Evolutionary conservation across 371 early-diverging fungal species (phyloP).

Genomic region (Mortierella sp.): DNA sequence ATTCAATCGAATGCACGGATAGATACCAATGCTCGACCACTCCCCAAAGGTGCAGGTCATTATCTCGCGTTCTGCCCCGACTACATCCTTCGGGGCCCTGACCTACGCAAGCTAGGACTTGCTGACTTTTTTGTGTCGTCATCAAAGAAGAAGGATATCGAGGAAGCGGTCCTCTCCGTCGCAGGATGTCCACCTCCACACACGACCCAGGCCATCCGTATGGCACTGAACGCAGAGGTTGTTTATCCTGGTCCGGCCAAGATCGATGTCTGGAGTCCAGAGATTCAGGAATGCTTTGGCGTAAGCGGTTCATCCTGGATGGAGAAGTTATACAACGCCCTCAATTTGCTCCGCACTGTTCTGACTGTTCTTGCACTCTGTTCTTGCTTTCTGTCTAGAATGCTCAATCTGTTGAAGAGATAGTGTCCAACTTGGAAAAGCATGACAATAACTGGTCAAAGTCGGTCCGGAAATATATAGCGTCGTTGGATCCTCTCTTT

Average conservation of each 20-base stretch:
- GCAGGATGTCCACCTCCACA: constrained; percentile 61
- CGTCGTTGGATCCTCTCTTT: constrained; percentile 22
- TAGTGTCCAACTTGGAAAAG: constrained; percentile 33
- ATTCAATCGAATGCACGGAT: constrained; percentile 20
- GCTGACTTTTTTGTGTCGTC: constrained; percentile 69
- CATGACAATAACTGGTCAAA: constrained; percentile 50
- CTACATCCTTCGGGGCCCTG: constrained; percentile 64
- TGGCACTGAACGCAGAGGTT: constrained; percentile 59
- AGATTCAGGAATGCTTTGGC: constrained; percentile 62
- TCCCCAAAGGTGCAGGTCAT: constrained; percentile 56
- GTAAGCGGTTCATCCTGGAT: constrained; percentile 46
- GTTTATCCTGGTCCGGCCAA: constrained; percentile 69
- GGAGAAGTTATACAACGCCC: no score
- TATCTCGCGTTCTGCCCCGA: constrained; percentile 65
- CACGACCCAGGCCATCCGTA: constrained; percentile 58
- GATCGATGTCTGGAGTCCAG: constrained; percentile 63
- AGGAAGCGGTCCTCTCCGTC: constrained; percentile 47
- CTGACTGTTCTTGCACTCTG: not conserved
- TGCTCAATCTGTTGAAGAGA: constrained; percentile 17
- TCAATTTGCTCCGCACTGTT: no score
- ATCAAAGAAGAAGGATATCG: constrained; percentile 56
- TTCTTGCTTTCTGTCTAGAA: no score
- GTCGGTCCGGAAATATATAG: constrained; percentile 30
- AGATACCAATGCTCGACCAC: constrained; percentile 34
- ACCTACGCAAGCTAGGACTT: constrained; percentile 60